These are phyloP conservation scores for Colletotrichum falcatum DNA, from an alignment of 2,329 filamentous ascomycete genomes.

Conservation along the genomic window DNA sequence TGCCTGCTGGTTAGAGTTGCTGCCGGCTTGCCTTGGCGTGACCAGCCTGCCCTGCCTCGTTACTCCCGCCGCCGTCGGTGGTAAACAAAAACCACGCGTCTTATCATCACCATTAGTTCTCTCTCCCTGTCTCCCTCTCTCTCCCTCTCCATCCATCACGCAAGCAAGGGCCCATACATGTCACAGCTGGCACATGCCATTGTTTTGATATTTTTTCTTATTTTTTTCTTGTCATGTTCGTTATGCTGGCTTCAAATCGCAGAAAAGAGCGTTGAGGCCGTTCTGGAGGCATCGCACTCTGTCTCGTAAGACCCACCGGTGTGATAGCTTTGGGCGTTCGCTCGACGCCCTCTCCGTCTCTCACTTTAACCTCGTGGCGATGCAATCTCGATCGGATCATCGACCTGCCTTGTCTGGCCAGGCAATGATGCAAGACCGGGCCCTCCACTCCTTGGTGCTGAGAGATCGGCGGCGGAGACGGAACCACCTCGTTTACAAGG, in stretches of 20 bases:
- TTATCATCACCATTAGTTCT: conserved; percentile 7
- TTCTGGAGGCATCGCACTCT: conserved; percentile 36
- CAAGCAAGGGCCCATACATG: conserved; percentile 20
- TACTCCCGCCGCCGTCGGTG: conserved; percentile 15
- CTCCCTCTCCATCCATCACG: conserved; percentile 4
- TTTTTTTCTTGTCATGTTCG: conserved; percentile 28
- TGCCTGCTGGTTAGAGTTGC: conserved; percentile 35
- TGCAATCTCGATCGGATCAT: conserved; percentile 52
- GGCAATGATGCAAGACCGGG: conserved; percentile 47
- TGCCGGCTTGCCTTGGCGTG: conserved; percentile 19
- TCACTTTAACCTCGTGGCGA: conserved; percentile 80
- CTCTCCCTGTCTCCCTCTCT: no score
- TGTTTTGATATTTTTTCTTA: conserved; percentile 32
- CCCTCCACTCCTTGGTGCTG: conserved; percentile 76
- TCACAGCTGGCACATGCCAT: conserved; percentile 29
- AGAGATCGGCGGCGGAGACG: conserved; percentile 72
- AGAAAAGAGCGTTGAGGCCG: conserved; percentile 35
- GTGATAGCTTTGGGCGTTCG: conserved; percentile 58
- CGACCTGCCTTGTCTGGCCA: conserved; percentile 31
- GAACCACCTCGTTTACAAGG: conserved; percentile 65
- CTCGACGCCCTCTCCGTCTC: conserved; percentile 73
- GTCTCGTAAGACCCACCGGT: conserved; percentile 44
- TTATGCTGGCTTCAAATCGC: conserved; percentile 33
- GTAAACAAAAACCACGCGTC: conserved; percentile 24
- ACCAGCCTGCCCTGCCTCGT: conserved; percentile 4